Conservation (phyloP, 2,329 filamentous ascomycete genomes). For the Epichloe typhina region DNA sequence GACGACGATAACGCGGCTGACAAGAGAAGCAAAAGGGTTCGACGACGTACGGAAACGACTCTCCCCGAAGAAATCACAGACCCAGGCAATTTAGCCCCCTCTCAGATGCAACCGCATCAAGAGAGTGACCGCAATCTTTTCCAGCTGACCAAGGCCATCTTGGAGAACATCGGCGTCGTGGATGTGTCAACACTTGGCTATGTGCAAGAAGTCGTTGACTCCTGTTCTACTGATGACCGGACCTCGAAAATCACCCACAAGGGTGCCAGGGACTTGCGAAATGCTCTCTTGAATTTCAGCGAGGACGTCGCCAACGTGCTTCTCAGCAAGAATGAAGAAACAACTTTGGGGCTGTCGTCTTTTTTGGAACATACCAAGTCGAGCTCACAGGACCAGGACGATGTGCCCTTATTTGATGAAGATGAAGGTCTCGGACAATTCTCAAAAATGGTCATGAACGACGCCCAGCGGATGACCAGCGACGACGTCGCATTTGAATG, state of each 20-base stretch:
- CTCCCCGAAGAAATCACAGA: slow-evolving; percentile 39
- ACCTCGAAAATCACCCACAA: slow-evolving; percentile 32
- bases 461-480: slow-evolving; percentile 34
- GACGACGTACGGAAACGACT: slow-evolving; percentile 37
- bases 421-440: slow-evolving; percentile 39
- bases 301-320: slow-evolving; percentile 41
- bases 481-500: slow-evolving; percentile 48
- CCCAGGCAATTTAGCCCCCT: slow-evolving; percentile 36
- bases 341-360: slow-evolving; percentile 44
- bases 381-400: slow-evolving; percentile 34
- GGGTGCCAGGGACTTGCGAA: slow-evolving; percentile 35
- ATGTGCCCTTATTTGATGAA: slow-evolving; percentile 38
- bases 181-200: slow-evolving; percentile 32
- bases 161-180: slow-evolving; percentile 41
- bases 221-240: slow-evolving; percentile 37
- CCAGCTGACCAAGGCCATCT: slow-evolving; percentile 38
- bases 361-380: slow-evolving; percentile 52
- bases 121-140: slow-evolving; percentile 44
- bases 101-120: slow-evolving; percentile 43
- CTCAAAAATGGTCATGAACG: slow-evolving; percentile 30
- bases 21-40: slow-evolving; percentile 53
- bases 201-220: slow-evolving; percentile 38
- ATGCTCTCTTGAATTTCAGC: slow-evolving; percentile 34
- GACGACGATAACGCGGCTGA: slow-evolving; percentile 45
- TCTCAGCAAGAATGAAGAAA: slow-evolving; percentile 38